phyloP scores from a whole-genome alignment of 2,329 filamentous ascomycete species.

The Sclerotinia minor region DNA sequence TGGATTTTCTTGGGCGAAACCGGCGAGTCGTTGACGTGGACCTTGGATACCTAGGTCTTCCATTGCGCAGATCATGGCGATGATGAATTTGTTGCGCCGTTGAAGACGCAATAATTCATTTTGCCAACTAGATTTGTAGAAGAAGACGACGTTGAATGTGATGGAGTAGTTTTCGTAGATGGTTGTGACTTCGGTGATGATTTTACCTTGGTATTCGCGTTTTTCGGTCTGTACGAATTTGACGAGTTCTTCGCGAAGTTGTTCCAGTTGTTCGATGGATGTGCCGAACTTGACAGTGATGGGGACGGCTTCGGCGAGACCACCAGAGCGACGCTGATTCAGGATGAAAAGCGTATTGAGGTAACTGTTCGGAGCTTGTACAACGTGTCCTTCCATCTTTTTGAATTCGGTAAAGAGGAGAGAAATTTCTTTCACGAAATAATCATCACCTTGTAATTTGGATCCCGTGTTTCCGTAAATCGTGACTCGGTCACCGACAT shows the following conservation, averaged over 20 bases:
- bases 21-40: slow-evolving; percentile 40
- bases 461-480: slow-evolving; percentile 88
- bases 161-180: slow-evolving; percentile 83
- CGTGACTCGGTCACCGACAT: slow-evolving; percentile 89
- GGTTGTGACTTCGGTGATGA: slow-evolving; percentile 78
- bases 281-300: slow-evolving; percentile 89
- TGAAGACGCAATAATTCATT: slow-evolving; percentile 89
- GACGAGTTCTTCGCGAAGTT: slow-evolving; percentile 74
- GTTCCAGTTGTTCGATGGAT: slow-evolving; percentile 76
- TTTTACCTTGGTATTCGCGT: slow-evolving; percentile 83
- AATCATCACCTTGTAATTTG: slow-evolving; percentile 80
- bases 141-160: slow-evolving; percentile 90
- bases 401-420: slow-evolving; percentile 96
- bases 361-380: slow-evolving; percentile 92
- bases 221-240: slow-evolving; percentile 84
- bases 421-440: slow-evolving; percentile 93
- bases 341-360: slow-evolving; percentile 92
- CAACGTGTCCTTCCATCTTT: slow-evolving; percentile 96
- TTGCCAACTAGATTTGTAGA: slow-evolving; percentile 97
- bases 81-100: slow-evolving; percentile 91
- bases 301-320: slow-evolving; percentile 80
- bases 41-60: slow-evolving; percentile 42
- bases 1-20: slow-evolving; percentile 38
- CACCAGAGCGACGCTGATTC: slow-evolving; percentile 88
- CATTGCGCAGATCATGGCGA: slow-evolving; percentile 84